Evolutionary conservation across 345 rosid genomes (phyloP), one percentile per base, ranked within the genome.

Genomic region (Euphorbia lathyris): DNA sequence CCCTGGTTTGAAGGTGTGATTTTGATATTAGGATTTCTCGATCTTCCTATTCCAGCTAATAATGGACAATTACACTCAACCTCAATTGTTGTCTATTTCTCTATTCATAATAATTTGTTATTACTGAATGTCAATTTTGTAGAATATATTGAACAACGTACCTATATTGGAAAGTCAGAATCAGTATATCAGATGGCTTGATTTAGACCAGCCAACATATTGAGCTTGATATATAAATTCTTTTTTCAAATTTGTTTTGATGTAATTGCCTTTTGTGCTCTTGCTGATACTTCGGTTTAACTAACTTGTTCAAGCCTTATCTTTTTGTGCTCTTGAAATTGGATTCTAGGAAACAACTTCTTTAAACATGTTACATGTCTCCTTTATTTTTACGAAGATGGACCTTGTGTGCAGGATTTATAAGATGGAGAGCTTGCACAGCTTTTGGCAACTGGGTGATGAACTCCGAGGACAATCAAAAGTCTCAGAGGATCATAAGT

Each of bases 371-470:
- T 50, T 40, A 42, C 9, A 5, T 58, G 25, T 16, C n/a, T 34
- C n/a, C 12, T 48, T 55, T 42, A 64, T 52, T 55, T 32, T 47
- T 47, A 51, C 32, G 22, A 68, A 32, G 50, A 56, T 72, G 48
- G 71, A 14, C 56, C 47, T n/a, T 56, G n/a, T 66, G 30, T 52
- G 50, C 66, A 72, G 70, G 77, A 53, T 67, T 77, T 70, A 59
- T 16, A 81, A 79, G 76, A 89, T 85, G 87, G 91, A 84, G 63
- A 81, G 16, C 75, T 72, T 85, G 79, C 79, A 74, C 29, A 92
- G 90, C 86, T 92, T 87, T 78, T 95, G 99, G 97, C 93, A 92
- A 67, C 68, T 95, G 76, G 99, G 97, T 19, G 99, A 95, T 77
- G 97, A 95, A 78, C 93, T 95, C 23, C 87, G 99, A 71, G 97